Base-by-base conservation (phyloP, 2,329 filamentous ascomycete species). In the Triangularia setosa region DNA sequence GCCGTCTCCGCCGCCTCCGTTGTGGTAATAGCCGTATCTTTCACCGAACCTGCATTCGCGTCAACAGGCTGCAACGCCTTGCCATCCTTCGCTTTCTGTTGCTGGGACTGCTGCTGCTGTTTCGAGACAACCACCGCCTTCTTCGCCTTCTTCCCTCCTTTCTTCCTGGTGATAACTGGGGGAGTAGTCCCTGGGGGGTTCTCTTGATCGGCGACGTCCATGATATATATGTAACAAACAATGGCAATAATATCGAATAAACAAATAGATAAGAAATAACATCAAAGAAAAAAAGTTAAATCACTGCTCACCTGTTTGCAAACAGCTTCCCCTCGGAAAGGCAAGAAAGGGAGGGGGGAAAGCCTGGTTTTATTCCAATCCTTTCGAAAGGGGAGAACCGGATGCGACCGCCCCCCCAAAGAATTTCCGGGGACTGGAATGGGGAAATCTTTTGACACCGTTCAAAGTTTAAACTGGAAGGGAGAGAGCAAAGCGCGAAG, bases 201-300 rank as follows among this genome's bases (percentile, higher is more conserved):
- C 35, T 62, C 63, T 54, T 64, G 63, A 16, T 61, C 65, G 30
- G 56, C 24, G 11, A 12, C 30, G n/a, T 48, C 53, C 53, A 25
- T 28, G 18, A 55, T 21, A 3, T 8, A 25, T 4, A 21, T 21
- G 21, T 14, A 24, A 25, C 6, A 24, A 55, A 55, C 4, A 55
- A 55, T 21, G n/a, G n/a, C n/a, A 23, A 48, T 9, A 14, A 40
- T 5, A 40, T 4, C 33, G n/a, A n/a, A 33, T 8, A 33, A 33
- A 33, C 6, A 28, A 28, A 28, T 28, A 28, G 9, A 28, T 28
- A 28, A 28, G 9, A 28, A 28, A 5, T 9, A 28, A 9, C 4
- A 28, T n/a, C n/a, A n/a, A n/a, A n/a, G n/a, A n/a, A n/a, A n/a
- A n/a, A n/a, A n/a, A n/a, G n/a, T n/a, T n/a, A 28, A 28, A 28